phyloP scores from a whole-genome alignment of 495 filamentous ascomycete species.

The Aspergillus funiculosus region DNA sequence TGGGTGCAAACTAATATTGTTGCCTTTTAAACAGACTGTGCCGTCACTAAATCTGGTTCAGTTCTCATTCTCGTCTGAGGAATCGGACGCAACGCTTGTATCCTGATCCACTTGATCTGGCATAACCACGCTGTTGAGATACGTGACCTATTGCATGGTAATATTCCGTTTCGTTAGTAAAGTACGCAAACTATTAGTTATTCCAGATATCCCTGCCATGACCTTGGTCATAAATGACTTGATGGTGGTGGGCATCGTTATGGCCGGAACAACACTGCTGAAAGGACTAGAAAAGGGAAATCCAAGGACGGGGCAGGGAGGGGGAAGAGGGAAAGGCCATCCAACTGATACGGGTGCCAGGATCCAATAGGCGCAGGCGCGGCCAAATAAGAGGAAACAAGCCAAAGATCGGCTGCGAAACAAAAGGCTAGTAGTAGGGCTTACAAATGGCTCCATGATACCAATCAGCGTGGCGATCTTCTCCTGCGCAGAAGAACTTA shows the following conservation, averaged over 20 bases:
- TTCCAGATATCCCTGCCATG: conserved; percentile 6
- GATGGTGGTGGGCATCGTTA: conserved; percentile 19
- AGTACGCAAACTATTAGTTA: conserved; percentile 3
- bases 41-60: conserved; percentile 1
- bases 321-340: conserved; percentile 8
- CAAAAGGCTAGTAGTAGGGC: conserved; percentile 25
- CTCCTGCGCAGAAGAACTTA: conserved; percentile 45
- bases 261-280: conserved; percentile 22
- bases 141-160: conserved; percentile 46
- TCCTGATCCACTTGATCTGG: conserved; percentile 42
- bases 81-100: conserved; percentile 13
- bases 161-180: conserved; percentile 25
- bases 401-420: conserved; percentile 21
- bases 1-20: conserved; percentile 2
- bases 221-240: conserved; percentile 1
- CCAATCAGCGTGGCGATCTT: conserved; percentile 50
- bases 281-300: conserved; percentile 18
- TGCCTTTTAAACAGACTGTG: neutral
- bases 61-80: conserved; percentile 7
- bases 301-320: conserved; percentile 12
- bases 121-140: conserved; percentile 60
- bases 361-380: conserved; percentile 30
- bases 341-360: conserved; percentile 20
- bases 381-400: conserved; percentile 25
- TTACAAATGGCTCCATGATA: conserved; percentile 61